Conservation (phyloP, 2,329 filamentous ascomycete genomes). For the Microdochium bolleyi region DNA sequence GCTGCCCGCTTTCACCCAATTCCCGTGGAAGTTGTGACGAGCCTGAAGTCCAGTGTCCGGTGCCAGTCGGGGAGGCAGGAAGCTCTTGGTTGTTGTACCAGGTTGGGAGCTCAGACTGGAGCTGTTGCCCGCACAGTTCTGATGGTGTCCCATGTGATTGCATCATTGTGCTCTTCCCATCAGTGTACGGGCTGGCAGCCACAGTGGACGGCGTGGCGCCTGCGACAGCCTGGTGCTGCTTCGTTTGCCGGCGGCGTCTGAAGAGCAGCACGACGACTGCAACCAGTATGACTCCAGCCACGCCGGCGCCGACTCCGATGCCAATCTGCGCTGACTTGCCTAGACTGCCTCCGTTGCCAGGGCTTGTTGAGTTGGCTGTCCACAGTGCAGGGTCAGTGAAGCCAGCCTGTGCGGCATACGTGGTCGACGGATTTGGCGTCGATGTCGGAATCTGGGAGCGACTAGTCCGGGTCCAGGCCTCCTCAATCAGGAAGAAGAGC, state of each 20-base stretch:
- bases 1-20: not conserved
- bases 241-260: not conserved
- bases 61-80: not conserved
- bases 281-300: not conserved
- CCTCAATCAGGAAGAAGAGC: not conserved
- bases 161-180: not conserved
- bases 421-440: not conserved
- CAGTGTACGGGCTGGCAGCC: not conserved
- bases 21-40: not conserved
- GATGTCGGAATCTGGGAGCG: not conserved
- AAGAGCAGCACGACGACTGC: not conserved
- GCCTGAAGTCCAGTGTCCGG: not conserved
- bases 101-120: not conserved
- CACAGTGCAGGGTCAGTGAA: not conserved
- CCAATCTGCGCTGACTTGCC: not conserved
- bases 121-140: not conserved
- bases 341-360: not conserved
- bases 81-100: not conserved
- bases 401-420: not conserved
- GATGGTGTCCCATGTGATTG: not conserved
- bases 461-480: not conserved
- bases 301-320: not conserved
- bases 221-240: not conserved
- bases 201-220: not conserved
- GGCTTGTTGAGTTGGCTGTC: not conserved